Conservation (phyloP, 2,329 filamentous ascomycete genomes). For the Apiospora arundinis region DNA sequence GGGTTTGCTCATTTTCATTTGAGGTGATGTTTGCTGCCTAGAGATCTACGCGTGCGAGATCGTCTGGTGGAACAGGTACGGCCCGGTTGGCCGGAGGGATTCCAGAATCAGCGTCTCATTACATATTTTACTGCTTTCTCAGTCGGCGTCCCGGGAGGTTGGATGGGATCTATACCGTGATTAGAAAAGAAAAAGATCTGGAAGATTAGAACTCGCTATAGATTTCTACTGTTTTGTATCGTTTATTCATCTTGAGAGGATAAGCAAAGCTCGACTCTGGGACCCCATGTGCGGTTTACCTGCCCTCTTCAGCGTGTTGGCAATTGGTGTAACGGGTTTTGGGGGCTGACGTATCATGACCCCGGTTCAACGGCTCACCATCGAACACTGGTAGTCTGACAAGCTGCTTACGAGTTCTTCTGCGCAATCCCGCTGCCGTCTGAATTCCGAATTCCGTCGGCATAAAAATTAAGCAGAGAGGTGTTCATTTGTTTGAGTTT, state of each 20-base stretch:
- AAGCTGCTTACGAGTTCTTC: background rate
- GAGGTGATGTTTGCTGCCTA: background rate
- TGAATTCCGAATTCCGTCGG: background rate
- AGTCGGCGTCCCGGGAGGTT: background rate
- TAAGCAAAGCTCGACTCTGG: background rate
- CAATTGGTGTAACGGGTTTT: background rate
- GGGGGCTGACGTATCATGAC: background rate
- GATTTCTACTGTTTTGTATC: background rate
- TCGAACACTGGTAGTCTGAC: background rate
- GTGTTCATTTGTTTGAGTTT: background rate
- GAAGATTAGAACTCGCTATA: background rate
- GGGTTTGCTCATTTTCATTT: background rate
- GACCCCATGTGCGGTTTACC: background rate
- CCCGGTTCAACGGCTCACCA: background rate
- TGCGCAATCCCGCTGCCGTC: background rate
- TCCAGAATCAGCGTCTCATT: background rate
- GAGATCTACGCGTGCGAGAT: background rate
- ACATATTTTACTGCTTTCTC: background rate
- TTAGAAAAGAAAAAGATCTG: slow-evolving; percentile 1
- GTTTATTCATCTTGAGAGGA: background rate
- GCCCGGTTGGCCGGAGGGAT: background rate
- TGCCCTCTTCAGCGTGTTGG: background rate
- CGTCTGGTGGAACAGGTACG: background rate
- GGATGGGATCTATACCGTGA: background rate
- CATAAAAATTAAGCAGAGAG: background rate